Evolutionary conservation across 139 green algal genomes (phyloP).

Genomic region (Chlorella sorokiniana): DNA sequence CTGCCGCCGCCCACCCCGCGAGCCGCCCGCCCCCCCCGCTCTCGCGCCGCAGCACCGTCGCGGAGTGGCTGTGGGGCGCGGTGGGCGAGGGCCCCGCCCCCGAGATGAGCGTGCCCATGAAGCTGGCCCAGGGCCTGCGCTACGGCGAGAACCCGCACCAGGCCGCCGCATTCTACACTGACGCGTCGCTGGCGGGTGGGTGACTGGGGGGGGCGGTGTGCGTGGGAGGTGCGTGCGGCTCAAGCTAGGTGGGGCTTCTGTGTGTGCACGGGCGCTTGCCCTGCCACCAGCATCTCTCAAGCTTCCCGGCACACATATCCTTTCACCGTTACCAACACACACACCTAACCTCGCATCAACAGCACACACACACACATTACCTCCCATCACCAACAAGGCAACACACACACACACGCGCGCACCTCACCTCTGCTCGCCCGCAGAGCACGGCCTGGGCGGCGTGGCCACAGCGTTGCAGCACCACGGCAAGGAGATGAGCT

Average conservation of each 20-base stretch:
- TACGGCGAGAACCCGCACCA: conserved; percentile 99
- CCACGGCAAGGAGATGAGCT: conserved; percentile 98
- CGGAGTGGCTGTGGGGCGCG: conserved; percentile 17
- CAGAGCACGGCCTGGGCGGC: conserved; percentile 76
- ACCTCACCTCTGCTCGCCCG: background rate
- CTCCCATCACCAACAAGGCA: no score
- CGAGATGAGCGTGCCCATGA: conserved; percentile 85
- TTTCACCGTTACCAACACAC: no score
- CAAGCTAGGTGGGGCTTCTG: no score
- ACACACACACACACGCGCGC: background rate
- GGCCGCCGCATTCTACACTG: conserved; percentile 94
- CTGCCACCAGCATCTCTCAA: no score
- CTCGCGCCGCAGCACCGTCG: conserved; percentile 6
- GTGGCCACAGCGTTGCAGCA: conserved; percentile 89
- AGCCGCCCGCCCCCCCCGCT: background rate
- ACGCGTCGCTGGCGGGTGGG: conserved; percentile 75
- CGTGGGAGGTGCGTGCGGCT: background rate
- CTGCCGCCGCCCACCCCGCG: no score
- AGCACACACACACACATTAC: background rate
- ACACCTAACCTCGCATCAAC: background rate
- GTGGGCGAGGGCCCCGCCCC: conserved; percentile 32
- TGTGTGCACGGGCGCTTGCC: no score
- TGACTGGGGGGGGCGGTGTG: background rate
- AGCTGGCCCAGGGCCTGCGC: conserved; percentile 72
- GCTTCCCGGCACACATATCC: no score